Evolutionary conservation across 116 monocot genomes (phyloP).

Genomic region (Phalaenopsis hybrid): DNA sequence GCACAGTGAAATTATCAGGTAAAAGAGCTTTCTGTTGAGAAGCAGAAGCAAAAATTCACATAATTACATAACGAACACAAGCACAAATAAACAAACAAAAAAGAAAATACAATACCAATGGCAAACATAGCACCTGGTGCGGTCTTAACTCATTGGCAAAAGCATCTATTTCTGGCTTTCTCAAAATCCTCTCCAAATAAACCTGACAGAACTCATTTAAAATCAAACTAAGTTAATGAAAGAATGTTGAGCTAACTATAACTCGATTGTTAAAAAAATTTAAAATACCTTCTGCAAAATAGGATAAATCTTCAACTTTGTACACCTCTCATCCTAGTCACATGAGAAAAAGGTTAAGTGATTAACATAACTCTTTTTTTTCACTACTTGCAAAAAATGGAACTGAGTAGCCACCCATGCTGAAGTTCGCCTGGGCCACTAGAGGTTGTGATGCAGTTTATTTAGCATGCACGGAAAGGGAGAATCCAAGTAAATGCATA

Average conservation of each 20-base stretch:
- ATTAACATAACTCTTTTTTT: not conserved
- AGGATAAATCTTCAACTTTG: conserved; percentile 96
- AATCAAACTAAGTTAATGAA: not conserved
- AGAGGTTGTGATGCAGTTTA: not conserved
- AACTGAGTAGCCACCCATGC: not conserved
- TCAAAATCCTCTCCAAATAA: conserved; percentile 87
- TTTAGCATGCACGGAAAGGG: no score
- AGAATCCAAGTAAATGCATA: no score
- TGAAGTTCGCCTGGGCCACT: no score
- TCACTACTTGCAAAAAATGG: not conserved
- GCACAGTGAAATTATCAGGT: conserved; percentile 93
- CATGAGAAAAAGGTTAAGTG: not conserved
- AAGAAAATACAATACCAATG: not conserved
- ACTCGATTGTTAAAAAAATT: not conserved
- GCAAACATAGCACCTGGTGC: conserved; percentile 55
- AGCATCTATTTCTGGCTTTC: conserved; percentile 97
- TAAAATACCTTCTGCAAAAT: conserved; percentile 82
- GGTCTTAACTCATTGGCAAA: conserved; percentile 90
- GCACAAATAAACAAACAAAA: not conserved
- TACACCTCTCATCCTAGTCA: conserved; percentile 89
- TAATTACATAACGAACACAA: not conserved
- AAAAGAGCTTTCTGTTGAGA: conserved; percentile 83
- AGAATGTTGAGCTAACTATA: not conserved
- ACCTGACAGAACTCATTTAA: conserved; percentile 43
- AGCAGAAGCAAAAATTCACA: not conserved